Base-by-base conservation (phyloP, 257 asterid genomes). In the Avicennia marina region DNA sequence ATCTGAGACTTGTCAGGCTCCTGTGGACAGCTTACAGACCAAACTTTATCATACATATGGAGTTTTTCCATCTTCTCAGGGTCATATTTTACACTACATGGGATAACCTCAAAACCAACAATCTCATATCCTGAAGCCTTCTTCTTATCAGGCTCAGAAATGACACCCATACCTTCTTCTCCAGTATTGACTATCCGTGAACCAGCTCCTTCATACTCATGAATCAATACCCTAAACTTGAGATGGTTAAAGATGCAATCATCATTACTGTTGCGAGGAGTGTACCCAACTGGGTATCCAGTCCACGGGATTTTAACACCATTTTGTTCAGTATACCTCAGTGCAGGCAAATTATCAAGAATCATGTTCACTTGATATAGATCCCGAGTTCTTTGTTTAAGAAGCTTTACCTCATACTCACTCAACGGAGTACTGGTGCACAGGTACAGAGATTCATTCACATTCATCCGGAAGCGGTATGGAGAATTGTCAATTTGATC, bases 401-500 rank as follows among this genome's bases (percentile, higher is more conserved):
- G 66, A 57, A 85, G 89, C 75, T 82, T 82, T 39, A 76, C 91
- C 58, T 85, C 89, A 52, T 80, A 65, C 71, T 83, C 95, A 31
- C 64, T 86, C 63, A 86, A 65, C 19, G 81, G 75, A 6, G 71
- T 65, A 27, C 81, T 83, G 70, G 90, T 83, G 77, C 95, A 86
- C n/a, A 86, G 76, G 72, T 66, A 86, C 39, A 85, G 48, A 55
- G 95, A 78, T 60, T 82, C 90, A 40, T 78, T 82, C 58, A 70
- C 71, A 53, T 80, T 82, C 91, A 85, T 85, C 38, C 73, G 70
- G 77, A 85, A 82, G 59, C 81, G 90, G 55, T 80, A 85, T 8
- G 91, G 89, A 22, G 95, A 82, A 58, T 82, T 85, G 71, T 82
- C 89, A 36, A 85, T 82, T 57, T 85, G 95, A 72, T 85, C 95